Evolutionary conservation across 257 asterid genomes (phyloP).

Genomic region (Jasminum sambac): DNA sequence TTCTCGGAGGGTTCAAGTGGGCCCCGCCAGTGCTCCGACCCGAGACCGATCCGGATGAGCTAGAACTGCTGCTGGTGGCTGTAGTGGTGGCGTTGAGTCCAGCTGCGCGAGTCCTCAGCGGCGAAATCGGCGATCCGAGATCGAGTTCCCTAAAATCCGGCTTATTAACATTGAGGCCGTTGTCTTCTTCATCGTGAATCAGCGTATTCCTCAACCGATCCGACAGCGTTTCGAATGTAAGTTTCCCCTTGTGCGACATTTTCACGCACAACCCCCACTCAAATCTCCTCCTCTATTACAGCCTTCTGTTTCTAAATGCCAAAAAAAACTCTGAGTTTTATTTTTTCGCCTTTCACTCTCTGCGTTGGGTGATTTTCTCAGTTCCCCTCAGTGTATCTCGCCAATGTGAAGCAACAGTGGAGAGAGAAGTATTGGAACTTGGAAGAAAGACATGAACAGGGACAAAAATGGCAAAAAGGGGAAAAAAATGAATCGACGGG

Average conservation of each 20-base stretch:
- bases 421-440: conserved; percentile 12
- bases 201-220: conserved; percentile 47
- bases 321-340: not conserved
- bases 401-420: conserved; percentile 36
- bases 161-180: conserved; percentile 36
- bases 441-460: conserved; percentile 28
- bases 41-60: conserved; percentile 68
- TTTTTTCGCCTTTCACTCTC: not conserved
- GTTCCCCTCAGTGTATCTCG: conserved; percentile 2
- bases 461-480: conserved; percentile 8
- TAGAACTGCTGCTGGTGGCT: conserved; percentile 57
- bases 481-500: conserved; percentile 32
- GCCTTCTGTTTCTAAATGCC: not conserved
- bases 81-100: conserved; percentile 31
- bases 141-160: conserved; percentile 61
- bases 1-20: conserved; percentile 30
- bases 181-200: conserved; percentile 21
- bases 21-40: conserved; percentile 37
- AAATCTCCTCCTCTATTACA: not conserved
- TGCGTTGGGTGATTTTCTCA: not conserved
- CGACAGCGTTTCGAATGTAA: conserved; percentile 35
- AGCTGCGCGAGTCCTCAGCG: conserved; percentile 44
- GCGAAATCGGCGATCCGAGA: conserved; percentile 61
- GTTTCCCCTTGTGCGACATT: conserved; percentile 46
- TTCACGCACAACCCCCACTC: conserved; percentile 7